phyloP scores from a whole-genome alignment of 805 yeast genomes.

The Sugiyamaella boreocaroliniensis region DNA sequence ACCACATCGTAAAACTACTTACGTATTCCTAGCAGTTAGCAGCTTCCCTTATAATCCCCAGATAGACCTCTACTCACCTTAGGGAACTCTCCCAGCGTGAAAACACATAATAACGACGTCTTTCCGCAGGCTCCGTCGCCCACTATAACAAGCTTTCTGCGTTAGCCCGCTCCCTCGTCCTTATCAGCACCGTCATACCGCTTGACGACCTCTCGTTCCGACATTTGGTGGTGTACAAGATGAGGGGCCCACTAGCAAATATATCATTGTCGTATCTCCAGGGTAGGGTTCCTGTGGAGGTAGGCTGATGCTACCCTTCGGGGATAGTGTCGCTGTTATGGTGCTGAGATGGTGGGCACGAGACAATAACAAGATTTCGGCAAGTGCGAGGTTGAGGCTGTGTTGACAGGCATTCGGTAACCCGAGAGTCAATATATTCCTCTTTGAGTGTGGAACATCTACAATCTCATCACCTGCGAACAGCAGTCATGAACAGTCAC shows the following conservation, averaged over 20 bases:
- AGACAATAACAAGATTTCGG: neutral
- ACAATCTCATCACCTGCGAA: too few relatives aligned
- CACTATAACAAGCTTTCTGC: slow-evolving; percentile 78
- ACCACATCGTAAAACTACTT: too few relatives aligned
- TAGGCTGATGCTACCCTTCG: neutral
- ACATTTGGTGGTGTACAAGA: slow-evolving; percentile 1
- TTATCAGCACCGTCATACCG: slow-evolving; percentile 10
- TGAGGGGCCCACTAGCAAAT: neutral
- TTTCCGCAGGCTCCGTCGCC: slow-evolving; percentile 97
- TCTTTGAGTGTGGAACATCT: too few relatives aligned
- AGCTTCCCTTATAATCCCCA: neutral
- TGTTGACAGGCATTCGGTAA: too few relatives aligned
- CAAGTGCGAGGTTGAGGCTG: too few relatives aligned
- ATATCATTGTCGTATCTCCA: neutral
- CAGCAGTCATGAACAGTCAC: too few relatives aligned
- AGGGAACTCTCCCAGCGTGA: slow-evolving; percentile 89
- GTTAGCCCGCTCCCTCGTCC: neutral
- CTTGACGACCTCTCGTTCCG: slow-evolving; percentile 15
- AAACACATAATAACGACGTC: slow-evolving; percentile 83
- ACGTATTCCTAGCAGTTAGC: slow-evolving; percentile 10
- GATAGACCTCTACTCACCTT: slow-evolving; percentile 41
- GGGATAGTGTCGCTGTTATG: neutral
- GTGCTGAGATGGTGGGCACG: neutral
- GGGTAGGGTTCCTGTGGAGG: neutral
- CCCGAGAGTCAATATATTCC: too few relatives aligned